Evolutionary conservation across 148 eudicot species (phyloP).

Genomic region (Fallopia convolvulus): DNA sequence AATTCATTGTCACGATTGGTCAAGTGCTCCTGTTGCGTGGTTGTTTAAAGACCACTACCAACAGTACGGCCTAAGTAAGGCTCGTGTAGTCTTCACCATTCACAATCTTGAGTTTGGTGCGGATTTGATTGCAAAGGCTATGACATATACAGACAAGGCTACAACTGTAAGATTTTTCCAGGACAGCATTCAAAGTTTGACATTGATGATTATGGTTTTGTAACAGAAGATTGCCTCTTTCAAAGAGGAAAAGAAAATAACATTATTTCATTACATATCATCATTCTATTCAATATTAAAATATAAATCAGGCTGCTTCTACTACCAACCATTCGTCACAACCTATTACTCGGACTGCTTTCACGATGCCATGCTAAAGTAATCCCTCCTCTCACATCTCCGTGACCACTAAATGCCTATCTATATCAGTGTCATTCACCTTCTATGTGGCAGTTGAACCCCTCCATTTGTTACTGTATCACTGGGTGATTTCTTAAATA

Average conservation of each 20-base stretch:
- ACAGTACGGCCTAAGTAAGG: slow-evolving; percentile 81
- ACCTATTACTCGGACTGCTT: neutral
- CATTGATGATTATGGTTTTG: neutral
- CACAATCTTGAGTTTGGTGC: slow-evolving; percentile 92
- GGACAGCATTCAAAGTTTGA: neutral
- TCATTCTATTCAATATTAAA: neutral
- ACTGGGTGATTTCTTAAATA: too few relatives aligned
- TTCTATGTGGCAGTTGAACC: too few relatives aligned
- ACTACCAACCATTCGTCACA: neutral
- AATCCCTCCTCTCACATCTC: too few relatives aligned
- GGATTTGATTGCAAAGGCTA: slow-evolving; percentile 55
- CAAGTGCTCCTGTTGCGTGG: slow-evolving; percentile 98
- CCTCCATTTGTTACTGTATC: too few relatives aligned
- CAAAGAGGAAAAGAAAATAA: neutral
- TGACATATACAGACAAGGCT: slow-evolving; percentile 68
- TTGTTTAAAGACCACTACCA: slow-evolving; percentile 74
- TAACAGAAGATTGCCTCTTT: neutral
- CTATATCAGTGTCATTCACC: too few relatives aligned
- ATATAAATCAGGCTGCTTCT: neutral
- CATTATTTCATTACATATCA: neutral
- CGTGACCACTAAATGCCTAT: too few relatives aligned
- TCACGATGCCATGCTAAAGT: neutral
- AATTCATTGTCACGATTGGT: slow-evolving; percentile 98
- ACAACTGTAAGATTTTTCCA: slow-evolving; percentile 55
- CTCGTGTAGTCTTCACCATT: slow-evolving; percentile 90